phyloP scores from a whole-genome alignment of 139 green algal species.

The Marvania coccoides region DNA sequence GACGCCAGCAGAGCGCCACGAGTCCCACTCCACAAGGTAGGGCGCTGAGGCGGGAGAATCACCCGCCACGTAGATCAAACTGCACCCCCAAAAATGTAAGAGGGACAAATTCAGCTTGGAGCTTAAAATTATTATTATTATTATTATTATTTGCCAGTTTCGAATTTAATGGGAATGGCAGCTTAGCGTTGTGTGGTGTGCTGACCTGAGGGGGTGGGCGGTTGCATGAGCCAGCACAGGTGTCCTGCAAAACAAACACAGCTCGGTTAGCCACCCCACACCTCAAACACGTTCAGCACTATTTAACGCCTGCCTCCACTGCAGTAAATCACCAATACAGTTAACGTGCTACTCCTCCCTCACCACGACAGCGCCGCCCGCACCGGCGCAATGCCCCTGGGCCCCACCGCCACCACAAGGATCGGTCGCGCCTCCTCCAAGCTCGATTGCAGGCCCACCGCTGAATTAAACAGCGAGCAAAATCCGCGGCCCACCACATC shows the following conservation, averaged over 20 bases:
- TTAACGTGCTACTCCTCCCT: too few relatives aligned
- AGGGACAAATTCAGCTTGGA: too few relatives aligned
- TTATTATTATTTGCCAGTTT: too few relatives aligned
- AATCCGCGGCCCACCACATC: conserved; percentile 61
- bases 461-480: conserved; percentile 58
- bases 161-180: too few relatives aligned
- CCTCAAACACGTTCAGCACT: too few relatives aligned
- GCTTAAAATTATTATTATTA: too few relatives aligned
- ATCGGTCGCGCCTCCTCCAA: conserved; percentile 62
- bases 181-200: too few relatives aligned
- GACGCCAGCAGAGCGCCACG: conserved; percentile 68
- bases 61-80: conserved; percentile 39
- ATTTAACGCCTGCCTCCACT: too few relatives aligned
- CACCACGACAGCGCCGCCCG: conserved; percentile 55
- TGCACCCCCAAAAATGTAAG: too few relatives aligned
- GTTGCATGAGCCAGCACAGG: conserved; percentile 66
- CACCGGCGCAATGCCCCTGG: conserved; percentile 53
- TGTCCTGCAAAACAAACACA: too few relatives aligned
- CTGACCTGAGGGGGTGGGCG: conserved; percentile 5
- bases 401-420: conserved; percentile 51
- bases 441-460: conserved; percentile 32
- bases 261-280: too few relatives aligned
- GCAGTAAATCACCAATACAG: neutral
- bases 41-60: conserved; percentile 34
- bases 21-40: conserved; percentile 73